Base-by-base conservation (phyloP, 1,284 basidiomycete genomes). In the Naganishia liquefaciens region DNA sequence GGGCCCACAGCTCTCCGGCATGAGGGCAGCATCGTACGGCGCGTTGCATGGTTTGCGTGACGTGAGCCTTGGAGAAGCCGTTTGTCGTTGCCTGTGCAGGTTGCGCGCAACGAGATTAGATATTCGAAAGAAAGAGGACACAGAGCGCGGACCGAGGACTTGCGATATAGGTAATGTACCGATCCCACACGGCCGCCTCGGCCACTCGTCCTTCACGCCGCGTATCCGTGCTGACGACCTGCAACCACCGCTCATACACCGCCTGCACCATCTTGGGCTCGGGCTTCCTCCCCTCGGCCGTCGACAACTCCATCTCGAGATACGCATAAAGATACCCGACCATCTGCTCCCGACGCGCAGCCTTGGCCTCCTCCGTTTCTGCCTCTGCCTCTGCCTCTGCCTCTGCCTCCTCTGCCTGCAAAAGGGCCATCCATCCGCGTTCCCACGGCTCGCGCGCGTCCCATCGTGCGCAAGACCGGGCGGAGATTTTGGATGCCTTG, bases 401-500 rank as follows among this genome's bases (percentile, higher is more conserved):
- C 28, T 28, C 27, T 17, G 17, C 28, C 33, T 37, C n/a, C 39
- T 44, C 37, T 7, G 53, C 54, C 30, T 39, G 19, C 33, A 7
- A 13, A 9, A 91, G 77, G 33, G 81, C 79, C 2, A 75, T 76
- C 73, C 58, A 68, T 30, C 63, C 63, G 21, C 21, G 21, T 54
- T 91, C 90, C 52, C 82, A 80, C 2, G 70, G 64, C 69, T 90
- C 89, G 54, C 88, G 82, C 23, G 84, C 82, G 54, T 86, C 82
- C 69, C 84, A 87, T 50, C 82, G 81, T 62, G 85, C 86, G 27
- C 82, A 82, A 3, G 87, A 85, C 49, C 81, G 81, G 19, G 84
- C 79, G 23, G 87, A 85, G 39, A 83, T 76, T 75, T 89, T 88
- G 27, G 90, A 91, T 1, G 90, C 90, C 2, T 84, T 76, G 19